These are phyloP conservation scores for Fusarium poae DNA, from an alignment of 2,329 filamentous ascomycete species.

Conservation along the genomic window DNA sequence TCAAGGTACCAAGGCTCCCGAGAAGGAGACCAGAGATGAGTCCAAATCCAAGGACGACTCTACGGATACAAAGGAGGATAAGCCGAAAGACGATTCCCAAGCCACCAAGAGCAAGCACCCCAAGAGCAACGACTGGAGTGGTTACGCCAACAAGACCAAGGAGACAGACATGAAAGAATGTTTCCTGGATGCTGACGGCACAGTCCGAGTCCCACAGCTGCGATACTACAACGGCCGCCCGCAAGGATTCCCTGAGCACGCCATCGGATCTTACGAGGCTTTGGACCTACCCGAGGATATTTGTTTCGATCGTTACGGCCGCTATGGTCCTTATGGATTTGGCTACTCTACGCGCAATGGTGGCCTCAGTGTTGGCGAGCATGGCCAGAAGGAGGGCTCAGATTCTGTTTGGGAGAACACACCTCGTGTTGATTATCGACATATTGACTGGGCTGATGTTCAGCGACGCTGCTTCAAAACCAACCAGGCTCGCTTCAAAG, in stretches of 20 bases:
- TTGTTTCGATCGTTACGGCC: constrained; percentile 92
- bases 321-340: constrained; percentile 88
- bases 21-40: constrained; percentile 20
- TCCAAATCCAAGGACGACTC: constrained; percentile 23
- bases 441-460: constrained; percentile 82
- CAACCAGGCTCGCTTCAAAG: constrained; percentile 78
- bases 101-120: constrained; percentile 42
- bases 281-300: constrained; percentile 84
- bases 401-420: constrained; percentile 80
- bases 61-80: constrained; percentile 13
- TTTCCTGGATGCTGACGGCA: constrained; percentile 78
- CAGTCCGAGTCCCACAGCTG: constrained; percentile 75
- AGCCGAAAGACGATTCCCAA: constrained; percentile 29
- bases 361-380: constrained; percentile 86
- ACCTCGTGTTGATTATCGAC: constrained; percentile 80
- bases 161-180: constrained; percentile 74
- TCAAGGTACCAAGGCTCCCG: constrained; percentile 6
- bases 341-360: constrained; percentile 85
- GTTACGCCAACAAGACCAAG: constrained; percentile 56
- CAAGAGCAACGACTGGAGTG: constrained; percentile 53
- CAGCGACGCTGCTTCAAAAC: constrained; percentile 79
- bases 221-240: constrained; percentile 83
- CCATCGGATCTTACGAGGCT: constrained; percentile 87
- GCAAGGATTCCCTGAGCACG: constrained; percentile 84
- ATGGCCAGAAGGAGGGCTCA: constrained; percentile 85